Evolutionary conservation across 2,329 filamentous ascomycete species (phyloP).

Genomic region (Claviceps digitariae): DNA sequence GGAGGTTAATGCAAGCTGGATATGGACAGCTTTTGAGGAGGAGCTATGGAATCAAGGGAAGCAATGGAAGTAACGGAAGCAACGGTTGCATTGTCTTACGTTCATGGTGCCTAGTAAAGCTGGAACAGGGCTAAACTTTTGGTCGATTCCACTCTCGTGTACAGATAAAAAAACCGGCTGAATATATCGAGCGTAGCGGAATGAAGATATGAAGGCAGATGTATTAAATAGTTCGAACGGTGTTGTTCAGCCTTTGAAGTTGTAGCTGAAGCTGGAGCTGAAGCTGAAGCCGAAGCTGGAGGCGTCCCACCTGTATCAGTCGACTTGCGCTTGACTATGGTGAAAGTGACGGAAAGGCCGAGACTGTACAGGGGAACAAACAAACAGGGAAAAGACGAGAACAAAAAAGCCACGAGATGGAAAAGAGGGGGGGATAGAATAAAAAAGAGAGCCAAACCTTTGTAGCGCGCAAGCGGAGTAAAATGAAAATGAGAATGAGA

Average conservation of each 20-base stretch:
- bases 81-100: neutral
- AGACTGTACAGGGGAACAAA: too few species aligned
- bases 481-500: neutral
- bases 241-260: neutral
- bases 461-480: neutral
- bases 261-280: neutral
- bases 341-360: too few species aligned
- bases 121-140: neutral
- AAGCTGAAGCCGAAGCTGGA: neutral
- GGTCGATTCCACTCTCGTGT: neutral
- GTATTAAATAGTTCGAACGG: neutral
- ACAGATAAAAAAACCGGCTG: neutral
- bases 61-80: neutral
- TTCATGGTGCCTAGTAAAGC: constrained; percentile 1
- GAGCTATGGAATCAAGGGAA: too few species aligned
- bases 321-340: neutral
- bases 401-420: too few species aligned
- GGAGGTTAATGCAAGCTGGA: neutral
- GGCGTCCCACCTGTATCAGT: neutral
- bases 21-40: neutral
- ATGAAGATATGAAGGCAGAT: neutral
- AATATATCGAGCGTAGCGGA: neutral
- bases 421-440: too few species aligned
- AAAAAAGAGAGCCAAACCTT: neutral
- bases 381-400: too few species aligned